A percentile compares a stretch with the other conserved stretches of the same genome.
Conservation (phyloP, 306 rosid species). For the Lathyrus sativus region DNA sequence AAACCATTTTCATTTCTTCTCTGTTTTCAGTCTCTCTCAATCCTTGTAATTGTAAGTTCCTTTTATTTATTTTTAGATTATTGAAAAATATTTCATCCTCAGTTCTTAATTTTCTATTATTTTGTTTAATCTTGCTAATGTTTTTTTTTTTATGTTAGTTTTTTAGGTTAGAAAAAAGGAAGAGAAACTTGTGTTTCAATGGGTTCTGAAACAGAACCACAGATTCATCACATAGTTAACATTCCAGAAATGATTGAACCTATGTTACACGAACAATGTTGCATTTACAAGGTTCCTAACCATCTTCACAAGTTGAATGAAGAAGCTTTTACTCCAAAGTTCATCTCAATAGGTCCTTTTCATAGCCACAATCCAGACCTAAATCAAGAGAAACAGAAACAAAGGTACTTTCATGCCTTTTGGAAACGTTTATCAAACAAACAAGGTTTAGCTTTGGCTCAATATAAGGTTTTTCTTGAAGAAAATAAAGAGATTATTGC, state of each 20-base stretch:
- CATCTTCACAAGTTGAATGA: conserved; percentile 30
- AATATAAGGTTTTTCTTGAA: conserved; percentile 29
- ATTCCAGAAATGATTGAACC: conserved; percentile 34
- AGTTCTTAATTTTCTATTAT: neutral
- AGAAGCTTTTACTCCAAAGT: conserved; percentile 34
- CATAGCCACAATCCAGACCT: conserved; percentile 24
- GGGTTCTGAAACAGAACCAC: conserved; percentile 16
- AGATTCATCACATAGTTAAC: conserved; percentile 32
- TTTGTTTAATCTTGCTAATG: neutral
- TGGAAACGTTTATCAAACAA: conserved; percentile 26
- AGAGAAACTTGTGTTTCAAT: conserved; percentile 27
- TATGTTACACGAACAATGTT: conserved; percentile 18
- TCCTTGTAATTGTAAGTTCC: neutral
- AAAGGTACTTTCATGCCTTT: conserved; percentile 38
- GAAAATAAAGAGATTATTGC: conserved; percentile 5
- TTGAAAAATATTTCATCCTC: neutral
- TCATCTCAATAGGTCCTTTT: conserved; percentile 44
- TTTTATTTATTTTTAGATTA: neutral
- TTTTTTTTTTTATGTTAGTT: neutral
- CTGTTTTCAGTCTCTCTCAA: neutral
- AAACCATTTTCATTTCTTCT: neutral
- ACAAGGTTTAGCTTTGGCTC: conserved; percentile 20
- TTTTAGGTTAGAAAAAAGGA: neutral
- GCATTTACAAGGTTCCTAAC: conserved; percentile 42
- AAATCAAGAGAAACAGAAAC: conserved; percentile 34